A percentile compares a stretch with the other conserved stretches of the same genome.
phyloP scores from a whole-genome alignment of 306 rosid species.

The Lathyrus tuberosus region DNA sequence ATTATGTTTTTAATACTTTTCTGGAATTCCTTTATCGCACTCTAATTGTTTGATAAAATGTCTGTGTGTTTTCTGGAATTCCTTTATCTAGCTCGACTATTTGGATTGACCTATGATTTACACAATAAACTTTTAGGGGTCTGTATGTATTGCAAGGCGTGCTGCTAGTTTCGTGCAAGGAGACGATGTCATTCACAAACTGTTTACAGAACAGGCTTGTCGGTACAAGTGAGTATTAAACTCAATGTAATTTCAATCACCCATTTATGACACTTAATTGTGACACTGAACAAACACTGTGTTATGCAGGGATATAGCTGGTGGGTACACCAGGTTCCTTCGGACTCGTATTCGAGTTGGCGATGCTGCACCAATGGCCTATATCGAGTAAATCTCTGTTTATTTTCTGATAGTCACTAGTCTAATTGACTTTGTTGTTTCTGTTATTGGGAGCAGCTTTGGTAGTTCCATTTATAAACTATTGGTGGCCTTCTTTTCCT shows the following conservation, averaged over 20 bases:
- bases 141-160: constrained; percentile 75
- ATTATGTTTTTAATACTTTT: too few relatives aligned
- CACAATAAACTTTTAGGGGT: constrained; percentile 56
- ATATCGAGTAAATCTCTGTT: constrained; percentile 66
- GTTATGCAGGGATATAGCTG: constrained; percentile 75
- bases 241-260: constrained; percentile 19
- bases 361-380: constrained; percentile 97
- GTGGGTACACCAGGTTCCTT: constrained; percentile 93
- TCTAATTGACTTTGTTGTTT: constrained; percentile 8
- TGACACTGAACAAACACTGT: constrained; percentile 36
- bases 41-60: too few relatives aligned
- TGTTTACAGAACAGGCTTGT: constrained; percentile 87
- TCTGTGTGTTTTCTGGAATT: too few relatives aligned
- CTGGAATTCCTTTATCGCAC: too few relatives aligned
- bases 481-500: too few relatives aligned
- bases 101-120: constrained; percentile 1
- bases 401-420: constrained; percentile 29
- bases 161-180: constrained; percentile 88
- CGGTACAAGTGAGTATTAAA: constrained; percentile 68
- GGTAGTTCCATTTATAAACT: too few relatives aligned
- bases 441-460: too few relatives aligned
- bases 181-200: constrained; percentile 89
- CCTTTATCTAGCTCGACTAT: constrained; percentile 23
- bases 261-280: constrained; percentile 3
- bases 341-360: constrained; percentile 93